phyloP scores from a whole-genome alignment of 441 rosid species.

The Hypseocharis bilobata region DNA sequence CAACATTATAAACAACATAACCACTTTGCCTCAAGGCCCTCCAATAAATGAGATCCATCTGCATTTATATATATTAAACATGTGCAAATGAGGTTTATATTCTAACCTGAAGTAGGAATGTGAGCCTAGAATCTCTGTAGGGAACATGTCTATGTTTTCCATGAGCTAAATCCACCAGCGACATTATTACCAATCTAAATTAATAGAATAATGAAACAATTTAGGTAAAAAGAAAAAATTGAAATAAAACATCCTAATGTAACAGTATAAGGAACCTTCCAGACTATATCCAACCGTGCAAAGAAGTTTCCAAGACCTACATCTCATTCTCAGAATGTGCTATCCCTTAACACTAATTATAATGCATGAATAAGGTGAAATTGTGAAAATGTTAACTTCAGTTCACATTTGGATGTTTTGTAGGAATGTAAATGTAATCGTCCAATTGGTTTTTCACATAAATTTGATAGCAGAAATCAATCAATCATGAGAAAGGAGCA shows the following conservation, averaged over 20 bases:
- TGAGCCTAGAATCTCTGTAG: constrained; percentile 90
- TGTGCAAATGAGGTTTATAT: constrained; percentile 11
- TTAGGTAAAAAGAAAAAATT: background rate
- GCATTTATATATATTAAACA: constrained; percentile 6
- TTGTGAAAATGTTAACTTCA: background rate
- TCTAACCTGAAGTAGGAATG: constrained; percentile 92
- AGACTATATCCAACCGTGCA: background rate
- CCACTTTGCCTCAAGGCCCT: constrained; percentile 38
- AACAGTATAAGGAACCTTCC: background rate
- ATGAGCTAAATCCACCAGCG: constrained; percentile 80
- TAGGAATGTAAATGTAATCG: background rate
- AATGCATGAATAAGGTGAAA: constrained; percentile 12
- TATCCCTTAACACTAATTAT: constrained; percentile 2
- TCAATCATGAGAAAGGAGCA: constrained; percentile 1
- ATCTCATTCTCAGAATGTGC: constrained; percentile 2
- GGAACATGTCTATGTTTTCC: constrained; percentile 85
- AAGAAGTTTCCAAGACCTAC: background rate
- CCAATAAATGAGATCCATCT: constrained; percentile 17
- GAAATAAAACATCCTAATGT: background rate
- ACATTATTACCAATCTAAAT: constrained; percentile 93
- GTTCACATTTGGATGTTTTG: background rate
- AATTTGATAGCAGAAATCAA: background rate
- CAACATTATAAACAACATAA: constrained; percentile 18
- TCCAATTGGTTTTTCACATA: background rate
- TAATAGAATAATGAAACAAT: constrained; percentile 19